phyloP scores from a whole-genome alignment of 169 alveolate genomes.

The Plasmodium vinckei region DNA sequence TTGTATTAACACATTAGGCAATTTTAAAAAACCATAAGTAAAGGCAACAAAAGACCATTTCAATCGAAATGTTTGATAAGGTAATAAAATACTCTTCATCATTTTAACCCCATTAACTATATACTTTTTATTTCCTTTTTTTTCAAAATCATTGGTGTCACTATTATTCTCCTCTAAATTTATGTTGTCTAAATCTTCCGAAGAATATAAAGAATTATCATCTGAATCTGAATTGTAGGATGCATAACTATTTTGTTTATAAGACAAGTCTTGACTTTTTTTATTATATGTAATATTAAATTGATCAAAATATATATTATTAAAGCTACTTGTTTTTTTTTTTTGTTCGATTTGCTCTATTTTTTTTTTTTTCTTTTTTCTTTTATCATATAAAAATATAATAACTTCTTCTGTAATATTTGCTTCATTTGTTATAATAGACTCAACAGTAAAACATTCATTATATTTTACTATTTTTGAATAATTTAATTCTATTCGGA shows the following conservation, averaged over 20 bases:
- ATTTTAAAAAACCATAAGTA: slow-evolving; percentile 33
- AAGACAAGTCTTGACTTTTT: neutral
- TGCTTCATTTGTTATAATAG: slow-evolving; percentile 64
- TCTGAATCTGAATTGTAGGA: slow-evolving; percentile 3
- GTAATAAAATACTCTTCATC: slow-evolving; percentile 67
- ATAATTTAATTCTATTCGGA: slow-evolving; percentile 43
- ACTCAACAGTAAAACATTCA: slow-evolving; percentile 40
- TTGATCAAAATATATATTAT: neutral
- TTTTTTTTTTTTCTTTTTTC: slow-evolving; percentile 7
- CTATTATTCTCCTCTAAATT: neutral
- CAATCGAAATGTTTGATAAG: slow-evolving; percentile 53
- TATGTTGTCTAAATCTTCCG: slow-evolving; percentile 45
- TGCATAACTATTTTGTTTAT: slow-evolving; percentile 6
- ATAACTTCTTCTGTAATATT: slow-evolving; percentile 72
- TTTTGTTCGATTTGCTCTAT: neutral
- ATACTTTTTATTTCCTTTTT: slow-evolving; percentile 11
- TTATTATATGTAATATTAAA: neutral
- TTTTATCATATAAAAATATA: slow-evolving; percentile 56
- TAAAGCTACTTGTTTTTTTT: neutral
- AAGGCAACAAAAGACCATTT: slow-evolving; percentile 53
- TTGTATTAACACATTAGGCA: slow-evolving; percentile 53
- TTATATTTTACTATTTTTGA: slow-evolving; percentile 61
- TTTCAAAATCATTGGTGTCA: slow-evolving; percentile 7
- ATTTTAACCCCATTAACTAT: slow-evolving; percentile 38
- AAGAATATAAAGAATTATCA: slow-evolving; percentile 10